Evolutionary conservation across 2,329 filamentous ascomycete species (phyloP), one percentile per base, ranked within the genome.

Genomic region (Neobulgaria alba): DNA sequence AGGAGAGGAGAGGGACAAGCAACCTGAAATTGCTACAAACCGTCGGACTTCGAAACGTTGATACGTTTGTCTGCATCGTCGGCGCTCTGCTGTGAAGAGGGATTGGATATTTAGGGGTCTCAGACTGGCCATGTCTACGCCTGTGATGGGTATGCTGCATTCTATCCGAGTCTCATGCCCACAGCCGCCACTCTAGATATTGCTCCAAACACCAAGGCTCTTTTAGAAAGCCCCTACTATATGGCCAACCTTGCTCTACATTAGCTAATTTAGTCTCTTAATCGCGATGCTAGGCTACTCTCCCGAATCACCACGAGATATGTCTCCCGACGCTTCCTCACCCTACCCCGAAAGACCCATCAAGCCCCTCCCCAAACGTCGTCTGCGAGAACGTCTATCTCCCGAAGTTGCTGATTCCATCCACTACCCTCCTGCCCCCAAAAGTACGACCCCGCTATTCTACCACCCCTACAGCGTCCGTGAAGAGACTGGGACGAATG

Each of bases 341-440:
- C 78, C 84, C 45, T 94, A 85, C 61, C 87, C 87, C 51, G 85
- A 94, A 60, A 82, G 92, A 63, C 84, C 90, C 46, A 98, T 98
- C 61, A 82, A 88, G 59, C 92, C 92, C 42, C 69, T 98, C 46
- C 92, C 92, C 32, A 92, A 85, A 65, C 83, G 88, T 57, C 82
- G 85, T 50, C 73, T 98, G 40, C 85, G 89, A 55, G 88, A 92
- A 60, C 80, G 86, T 42, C 71, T 98, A 38, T 89, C 90, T 21
- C 82, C 85, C 45, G 86, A 94, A 61, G 80, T 85, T 54, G 87
- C 85, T 42, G 81, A 83, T 39, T 77, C 82, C 20, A 92, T 95
- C 54, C 73, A 81, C 53, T 95, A 87, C 55, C 89, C 90, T 7
- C 79, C 85, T 3, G 75, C 80, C 10, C 82, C 80, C n/a, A 73